Percentiles rank a stretch among this genome's conserved stretches.
Conservation (phyloP, 805 yeast genomes). For the Clavispora fructus region DNA sequence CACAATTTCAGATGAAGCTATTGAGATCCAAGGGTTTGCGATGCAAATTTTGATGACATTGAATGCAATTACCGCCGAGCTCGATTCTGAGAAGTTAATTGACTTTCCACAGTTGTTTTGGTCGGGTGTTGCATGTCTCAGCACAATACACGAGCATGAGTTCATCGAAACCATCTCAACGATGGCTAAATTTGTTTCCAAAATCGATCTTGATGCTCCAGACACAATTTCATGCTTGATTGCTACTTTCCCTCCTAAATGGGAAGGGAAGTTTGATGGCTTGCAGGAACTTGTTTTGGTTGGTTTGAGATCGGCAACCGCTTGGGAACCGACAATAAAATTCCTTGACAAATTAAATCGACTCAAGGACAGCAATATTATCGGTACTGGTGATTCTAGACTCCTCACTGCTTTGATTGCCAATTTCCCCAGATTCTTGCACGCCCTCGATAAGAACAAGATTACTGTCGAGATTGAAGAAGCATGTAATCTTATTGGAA, state of each 20-base stretch:
- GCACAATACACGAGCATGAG: conserved; percentile 88
- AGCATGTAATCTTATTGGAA: conserved; percentile 42
- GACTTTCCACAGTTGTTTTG: conserved; percentile 93
- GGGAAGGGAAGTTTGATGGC: conserved; percentile 95
- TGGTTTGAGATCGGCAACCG: conserved; percentile 76
- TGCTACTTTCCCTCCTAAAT: conserved; percentile 85
- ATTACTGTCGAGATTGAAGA: conserved; percentile 45
- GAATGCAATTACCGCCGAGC: conserved; percentile 84
- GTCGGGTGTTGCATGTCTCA: conserved; percentile 89
- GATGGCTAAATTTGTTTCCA: conserved; percentile 74
- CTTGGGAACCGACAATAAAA: conserved; percentile 72
- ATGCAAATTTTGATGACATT: conserved; percentile 96
- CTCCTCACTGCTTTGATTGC: conserved; percentile 68
- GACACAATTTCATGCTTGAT: conserved; percentile 80
- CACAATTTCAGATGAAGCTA: conserved; percentile 83
- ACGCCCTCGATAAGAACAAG: conserved; percentile 59
- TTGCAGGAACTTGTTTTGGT: conserved; percentile 71
- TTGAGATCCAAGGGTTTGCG: conserved; percentile 92
- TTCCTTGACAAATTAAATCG: conserved; percentile 67
- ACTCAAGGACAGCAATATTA: conserved; percentile 66
- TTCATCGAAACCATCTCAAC: conserved; percentile 83
- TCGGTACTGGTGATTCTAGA: conserved; percentile 68
- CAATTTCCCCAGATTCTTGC: conserved; percentile 78
- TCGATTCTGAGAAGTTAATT: conserved; percentile 70
- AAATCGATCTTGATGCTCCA: conserved; percentile 78